These are phyloP conservation scores for Teratosphaeria gauchensis DNA, from an alignment of 2,329 filamentous ascomycete genomes.

Conservation along the genomic window DNA sequence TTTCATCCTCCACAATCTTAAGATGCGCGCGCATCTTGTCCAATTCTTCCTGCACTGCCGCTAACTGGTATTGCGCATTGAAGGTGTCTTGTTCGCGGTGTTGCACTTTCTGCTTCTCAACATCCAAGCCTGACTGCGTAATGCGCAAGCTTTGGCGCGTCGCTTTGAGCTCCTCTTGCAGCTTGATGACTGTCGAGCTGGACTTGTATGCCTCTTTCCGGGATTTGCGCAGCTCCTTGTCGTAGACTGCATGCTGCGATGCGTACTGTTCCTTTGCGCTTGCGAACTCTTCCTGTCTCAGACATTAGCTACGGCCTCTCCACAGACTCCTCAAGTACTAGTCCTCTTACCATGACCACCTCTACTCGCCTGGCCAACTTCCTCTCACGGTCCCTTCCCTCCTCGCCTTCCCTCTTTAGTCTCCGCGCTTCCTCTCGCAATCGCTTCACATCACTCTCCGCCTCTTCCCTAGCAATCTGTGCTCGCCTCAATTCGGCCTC, in stretches of 20 bases:
- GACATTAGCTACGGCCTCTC: constrained; percentile 11
- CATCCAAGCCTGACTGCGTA: constrained; percentile 50
- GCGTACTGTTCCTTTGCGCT: constrained; percentile 53
- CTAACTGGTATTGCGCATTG: constrained; percentile 54
- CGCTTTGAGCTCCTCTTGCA: constrained; percentile 65
- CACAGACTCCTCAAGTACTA: neutral
- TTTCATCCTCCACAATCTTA: constrained; percentile 57
- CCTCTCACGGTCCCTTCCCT: constrained; percentile 56
- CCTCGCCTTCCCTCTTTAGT: constrained; percentile 51
- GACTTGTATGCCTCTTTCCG: constrained; percentile 67
- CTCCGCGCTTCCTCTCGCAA: constrained; percentile 51
- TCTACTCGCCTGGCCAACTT: constrained; percentile 59
- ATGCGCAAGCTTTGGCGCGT: constrained; percentile 46
- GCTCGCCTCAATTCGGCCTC: constrained; percentile 35
- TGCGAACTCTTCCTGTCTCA: constrained; percentile 55
- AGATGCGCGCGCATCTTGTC: constrained; percentile 39
- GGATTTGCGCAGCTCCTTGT: constrained; percentile 61
- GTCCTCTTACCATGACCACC: constrained; percentile 54
- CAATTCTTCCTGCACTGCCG: constrained; percentile 57
- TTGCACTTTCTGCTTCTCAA: constrained; percentile 53
- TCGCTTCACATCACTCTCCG: constrained; percentile 57
- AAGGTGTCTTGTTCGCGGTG: constrained; percentile 61
- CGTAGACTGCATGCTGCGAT: constrained; percentile 44
- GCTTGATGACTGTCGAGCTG: constrained; percentile 58
- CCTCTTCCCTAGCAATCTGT: constrained; percentile 48